Percentiles rank a stretch among this genome's conserved stretches.
phyloP scores from a whole-genome alignment of 192 early-diverging fungal genomes.

The Chytriomyces sp. region DNA sequence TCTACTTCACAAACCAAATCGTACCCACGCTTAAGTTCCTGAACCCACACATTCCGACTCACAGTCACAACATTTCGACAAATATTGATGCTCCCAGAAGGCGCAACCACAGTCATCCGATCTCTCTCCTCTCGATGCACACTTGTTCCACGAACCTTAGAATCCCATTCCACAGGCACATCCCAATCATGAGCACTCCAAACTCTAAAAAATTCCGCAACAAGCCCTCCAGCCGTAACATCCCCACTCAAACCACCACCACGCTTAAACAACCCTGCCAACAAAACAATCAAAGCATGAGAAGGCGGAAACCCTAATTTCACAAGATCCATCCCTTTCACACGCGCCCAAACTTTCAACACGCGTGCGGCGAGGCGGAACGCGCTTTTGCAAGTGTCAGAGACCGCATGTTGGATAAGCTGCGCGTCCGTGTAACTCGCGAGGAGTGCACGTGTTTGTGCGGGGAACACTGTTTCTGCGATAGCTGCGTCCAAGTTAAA shows the following conservation, averaged over 20 bases:
- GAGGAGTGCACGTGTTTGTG: not conserved
- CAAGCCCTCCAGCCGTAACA: not conserved
- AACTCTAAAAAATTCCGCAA: not conserved
- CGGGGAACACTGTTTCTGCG: not conserved
- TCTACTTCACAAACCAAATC: too few relatives aligned
- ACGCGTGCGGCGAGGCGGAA: slow-evolving; percentile 25
- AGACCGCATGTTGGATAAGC: not conserved
- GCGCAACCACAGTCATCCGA: slow-evolving; percentile 13
- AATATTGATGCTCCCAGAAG: slow-evolving; percentile 14
- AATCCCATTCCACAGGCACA: not conserved
- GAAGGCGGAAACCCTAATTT: slow-evolving; percentile 14
- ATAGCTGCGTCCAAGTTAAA: not conserved
- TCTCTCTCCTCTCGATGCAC: not conserved
- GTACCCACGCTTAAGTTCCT: not conserved
- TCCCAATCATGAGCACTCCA: not conserved
- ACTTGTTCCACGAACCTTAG: not conserved
- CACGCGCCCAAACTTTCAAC: slow-evolving; percentile 15
- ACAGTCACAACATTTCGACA: slow-evolving; percentile 10
- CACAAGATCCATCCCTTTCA: not conserved
- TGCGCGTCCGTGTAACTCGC: not conserved
- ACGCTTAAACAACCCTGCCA: slow-evolving; percentile 17
- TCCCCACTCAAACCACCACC: too few relatives aligned
- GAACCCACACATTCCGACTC: slow-evolving; percentile 18
- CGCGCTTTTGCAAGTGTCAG: not conserved
- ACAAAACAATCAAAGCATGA: slow-evolving; percentile 18